Evolutionary conservation across 441 rosid genomes (phyloP).

Genomic region (Macaranga tanarius): DNA sequence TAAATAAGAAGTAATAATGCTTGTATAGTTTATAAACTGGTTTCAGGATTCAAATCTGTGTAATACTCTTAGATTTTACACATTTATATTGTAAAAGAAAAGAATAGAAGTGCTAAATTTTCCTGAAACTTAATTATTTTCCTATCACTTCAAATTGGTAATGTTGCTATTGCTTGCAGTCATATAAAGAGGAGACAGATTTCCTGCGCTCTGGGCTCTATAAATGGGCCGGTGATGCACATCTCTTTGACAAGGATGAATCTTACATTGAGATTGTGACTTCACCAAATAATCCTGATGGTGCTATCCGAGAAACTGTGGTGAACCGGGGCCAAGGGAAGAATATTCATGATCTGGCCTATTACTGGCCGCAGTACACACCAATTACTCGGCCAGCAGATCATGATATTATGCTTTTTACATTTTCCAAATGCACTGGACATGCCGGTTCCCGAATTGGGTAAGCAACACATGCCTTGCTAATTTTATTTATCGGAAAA

Average conservation of each 20-base stretch:
- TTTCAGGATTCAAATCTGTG: too few relatives aligned
- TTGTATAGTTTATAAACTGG: too few relatives aligned
- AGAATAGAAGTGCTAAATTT: too few relatives aligned
- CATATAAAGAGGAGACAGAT: slow-evolving; percentile 52
- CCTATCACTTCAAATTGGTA: neutral
- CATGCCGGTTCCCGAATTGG: slow-evolving; percentile 96
- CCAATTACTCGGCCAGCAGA: slow-evolving; percentile 62
- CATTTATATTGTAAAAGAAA: too few relatives aligned
- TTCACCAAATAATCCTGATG: slow-evolving; percentile 87
- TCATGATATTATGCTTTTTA: slow-evolving; percentile 77
- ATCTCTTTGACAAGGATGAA: slow-evolving; percentile 41
- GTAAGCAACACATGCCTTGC: slow-evolving; percentile 33
- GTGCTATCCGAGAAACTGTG: slow-evolving; percentile 56
- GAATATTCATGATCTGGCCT: slow-evolving; percentile 73
- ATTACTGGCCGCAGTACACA: slow-evolving; percentile 85
- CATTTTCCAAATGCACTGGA: slow-evolving; percentile 86
- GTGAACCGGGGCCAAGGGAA: slow-evolving; percentile 54
- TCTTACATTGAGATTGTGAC: slow-evolving; percentile 68
- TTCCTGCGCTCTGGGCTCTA: slow-evolving; percentile 52
- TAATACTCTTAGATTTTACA: too few relatives aligned
- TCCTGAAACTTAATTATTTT: neutral
- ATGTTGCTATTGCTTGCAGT: slow-evolving; percentile 36
- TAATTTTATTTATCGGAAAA: neutral
- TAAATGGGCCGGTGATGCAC: slow-evolving; percentile 84
- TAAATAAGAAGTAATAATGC: too few relatives aligned